phyloP scores from a whole-genome alignment of 2,329 filamentous ascomycete genomes.

The Albophoma yamanashiensis region DNA sequence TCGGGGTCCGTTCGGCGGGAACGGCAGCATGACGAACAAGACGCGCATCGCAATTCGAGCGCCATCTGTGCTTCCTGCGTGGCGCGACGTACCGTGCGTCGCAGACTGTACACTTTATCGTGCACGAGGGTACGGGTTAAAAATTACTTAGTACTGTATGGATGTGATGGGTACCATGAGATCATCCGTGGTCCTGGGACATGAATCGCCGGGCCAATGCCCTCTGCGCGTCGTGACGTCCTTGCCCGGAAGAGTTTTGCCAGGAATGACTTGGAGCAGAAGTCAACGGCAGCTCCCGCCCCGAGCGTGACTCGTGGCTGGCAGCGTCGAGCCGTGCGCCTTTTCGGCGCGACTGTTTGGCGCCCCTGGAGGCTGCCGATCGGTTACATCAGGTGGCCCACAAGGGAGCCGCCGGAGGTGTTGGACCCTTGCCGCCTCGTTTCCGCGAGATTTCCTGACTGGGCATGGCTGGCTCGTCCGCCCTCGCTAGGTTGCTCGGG shows the following conservation, averaged over 20 bases:
- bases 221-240: background rate
- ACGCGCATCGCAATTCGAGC: background rate
- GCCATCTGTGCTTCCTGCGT: background rate
- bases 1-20: background rate
- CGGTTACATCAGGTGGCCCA: slow-evolving; percentile 20
- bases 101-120: background rate
- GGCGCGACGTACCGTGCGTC: background rate
- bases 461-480: slow-evolving; percentile 3
- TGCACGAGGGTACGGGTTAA: background rate
- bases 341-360: slow-evolving; percentile 6
- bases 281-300: background rate
- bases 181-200: background rate
- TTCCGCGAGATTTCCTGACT: slow-evolving; percentile 9
- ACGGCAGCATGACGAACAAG: background rate
- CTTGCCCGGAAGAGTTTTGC: background rate
- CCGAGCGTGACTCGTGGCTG: background rate
- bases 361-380: slow-evolving; percentile 12
- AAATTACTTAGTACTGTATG: too few species aligned
- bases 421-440: slow-evolving; percentile 8
- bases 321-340: slow-evolving; percentile 2
- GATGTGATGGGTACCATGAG: background rate
- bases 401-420: slow-evolving; percentile 4
- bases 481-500: background rate
- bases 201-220: background rate
- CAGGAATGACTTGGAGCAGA: background rate